These are phyloP conservation scores for Trichosanthes cucumerina DNA, from an alignment of 306 rosid species.

Conservation along the genomic window DNA sequence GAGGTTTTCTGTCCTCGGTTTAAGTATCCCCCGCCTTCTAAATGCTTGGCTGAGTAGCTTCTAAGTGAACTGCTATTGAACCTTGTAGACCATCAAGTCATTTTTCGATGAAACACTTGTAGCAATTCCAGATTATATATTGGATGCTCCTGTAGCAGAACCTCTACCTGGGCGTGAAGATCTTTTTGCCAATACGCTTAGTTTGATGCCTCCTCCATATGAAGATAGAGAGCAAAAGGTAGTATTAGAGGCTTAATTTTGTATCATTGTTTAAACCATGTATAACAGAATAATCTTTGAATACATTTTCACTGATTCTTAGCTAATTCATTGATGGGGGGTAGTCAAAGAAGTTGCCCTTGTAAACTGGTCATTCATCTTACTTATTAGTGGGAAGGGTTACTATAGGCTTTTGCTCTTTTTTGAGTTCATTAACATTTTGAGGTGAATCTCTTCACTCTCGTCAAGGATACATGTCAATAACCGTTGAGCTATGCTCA, in stretches of 20 bases:
- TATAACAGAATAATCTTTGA: not conserved
- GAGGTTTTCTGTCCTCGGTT: not conserved
- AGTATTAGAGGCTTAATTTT: conserved; percentile 36
- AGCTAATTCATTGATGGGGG: not conserved
- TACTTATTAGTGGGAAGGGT: not conserved
- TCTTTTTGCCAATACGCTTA: conserved; percentile 47
- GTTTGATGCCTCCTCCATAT: conserved; percentile 56
- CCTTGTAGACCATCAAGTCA: conserved; percentile 63
- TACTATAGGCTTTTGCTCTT: not conserved
- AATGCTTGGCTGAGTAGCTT: conserved; percentile 13
- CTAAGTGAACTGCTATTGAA: conserved; percentile 9
- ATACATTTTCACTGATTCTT: not conserved
- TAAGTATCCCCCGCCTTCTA: not conserved
- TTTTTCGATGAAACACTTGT: conserved; percentile 77
- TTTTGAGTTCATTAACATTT: not conserved
- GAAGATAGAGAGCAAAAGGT: conserved; percentile 28
- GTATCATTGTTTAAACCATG: not conserved
- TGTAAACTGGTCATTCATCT: not conserved
- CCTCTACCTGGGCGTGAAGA: conserved; percentile 37
- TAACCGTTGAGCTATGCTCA: too few relatives aligned
- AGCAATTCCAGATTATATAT: conserved; percentile 66
- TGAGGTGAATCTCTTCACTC: too few relatives aligned
- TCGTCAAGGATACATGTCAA: too few relatives aligned
- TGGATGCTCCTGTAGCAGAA: conserved; percentile 55
- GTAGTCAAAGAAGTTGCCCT: not conserved